phyloP scores from a whole-genome alignment of 176 grass and related monocot genomes.

The Saccharum officinarum region DNA sequence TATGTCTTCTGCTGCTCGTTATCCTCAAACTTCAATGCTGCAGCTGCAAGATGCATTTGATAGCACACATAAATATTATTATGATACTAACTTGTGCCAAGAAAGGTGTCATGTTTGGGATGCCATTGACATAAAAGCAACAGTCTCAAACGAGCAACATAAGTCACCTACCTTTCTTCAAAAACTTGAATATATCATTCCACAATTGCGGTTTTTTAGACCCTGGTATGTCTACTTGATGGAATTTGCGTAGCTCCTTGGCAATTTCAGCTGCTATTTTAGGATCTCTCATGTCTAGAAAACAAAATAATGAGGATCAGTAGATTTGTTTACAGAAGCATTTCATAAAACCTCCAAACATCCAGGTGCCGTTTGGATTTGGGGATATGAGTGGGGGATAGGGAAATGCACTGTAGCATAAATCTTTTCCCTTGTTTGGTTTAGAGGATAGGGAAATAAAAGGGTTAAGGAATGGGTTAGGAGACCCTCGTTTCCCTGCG shows the following conservation, averaged over 20 bases:
- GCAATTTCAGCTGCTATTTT: constrained; percentile 90
- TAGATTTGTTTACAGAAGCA: constrained; percentile 37
- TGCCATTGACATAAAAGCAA: constrained; percentile 26
- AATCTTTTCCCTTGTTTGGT: too few relatives aligned
- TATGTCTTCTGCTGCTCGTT: constrained; percentile 63
- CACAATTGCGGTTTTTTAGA: constrained; percentile 81
- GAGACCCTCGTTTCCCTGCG: too few relatives aligned
- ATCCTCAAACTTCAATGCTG: constrained; percentile 69
- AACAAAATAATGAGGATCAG: constrained; percentile 35
- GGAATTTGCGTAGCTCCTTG: constrained; percentile 72
- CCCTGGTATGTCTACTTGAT: constrained; percentile 78
- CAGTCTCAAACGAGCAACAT: not conserved
- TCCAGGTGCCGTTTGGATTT: too few relatives aligned
- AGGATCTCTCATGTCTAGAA: constrained; percentile 81
- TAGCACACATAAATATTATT: constrained; percentile 12
- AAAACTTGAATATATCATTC: constrained; percentile 94
- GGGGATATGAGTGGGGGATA: too few relatives aligned
- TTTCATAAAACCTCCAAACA: not conserved
- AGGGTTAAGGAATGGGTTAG: too few relatives aligned
- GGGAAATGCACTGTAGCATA: too few relatives aligned
- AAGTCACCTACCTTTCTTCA: constrained; percentile 62
- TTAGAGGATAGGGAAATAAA: too few relatives aligned
- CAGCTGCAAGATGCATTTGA: constrained; percentile 56
- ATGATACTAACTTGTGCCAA: not conserved
- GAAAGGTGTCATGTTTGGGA: not conserved